A percentile compares a stretch with the other conserved stretches of the same genome.
phyloP scores from a whole-genome alignment of 768 basidiomycete genomes.

The Suillus clintonianus region DNA sequence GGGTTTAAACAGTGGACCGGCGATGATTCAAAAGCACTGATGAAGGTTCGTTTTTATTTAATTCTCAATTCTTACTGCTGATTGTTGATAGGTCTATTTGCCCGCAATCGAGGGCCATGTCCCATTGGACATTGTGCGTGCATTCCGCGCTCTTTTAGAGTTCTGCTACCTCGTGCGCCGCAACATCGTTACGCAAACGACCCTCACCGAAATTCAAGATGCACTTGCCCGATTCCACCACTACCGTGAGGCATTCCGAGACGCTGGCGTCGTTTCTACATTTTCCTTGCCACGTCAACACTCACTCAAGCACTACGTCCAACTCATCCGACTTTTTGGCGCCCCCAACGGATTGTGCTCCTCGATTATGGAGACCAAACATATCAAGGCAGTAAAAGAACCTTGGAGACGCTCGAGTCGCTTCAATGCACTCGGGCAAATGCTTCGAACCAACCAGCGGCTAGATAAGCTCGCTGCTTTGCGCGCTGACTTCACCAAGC shows the following conservation, averaged over 20 bases:
- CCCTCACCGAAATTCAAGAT: too few relatives aligned
- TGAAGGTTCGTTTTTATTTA: not conserved
- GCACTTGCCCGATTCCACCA: too few relatives aligned
- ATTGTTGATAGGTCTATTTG: too few relatives aligned
- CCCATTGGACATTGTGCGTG: not conserved
- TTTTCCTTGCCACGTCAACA: constrained; percentile 14
- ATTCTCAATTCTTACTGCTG: too few relatives aligned
- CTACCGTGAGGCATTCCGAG: too few relatives aligned
- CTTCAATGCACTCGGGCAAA: constrained; percentile 35
- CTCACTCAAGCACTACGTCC: constrained; percentile 16
- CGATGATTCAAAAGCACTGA: not conserved
- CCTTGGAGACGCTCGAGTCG: constrained; percentile 36
- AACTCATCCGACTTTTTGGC: constrained; percentile 18
- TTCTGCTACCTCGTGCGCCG: constrained; percentile 7
- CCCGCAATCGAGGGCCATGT: constrained; percentile 6
- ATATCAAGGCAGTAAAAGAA: constrained; percentile 23
- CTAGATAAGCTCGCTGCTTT: constrained; percentile 29
- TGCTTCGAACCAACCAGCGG: constrained; percentile 25
- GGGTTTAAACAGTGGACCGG: not conserved
- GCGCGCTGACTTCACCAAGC: constrained; percentile 16
- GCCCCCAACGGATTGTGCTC: constrained; percentile 21
- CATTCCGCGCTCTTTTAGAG: constrained; percentile 29
- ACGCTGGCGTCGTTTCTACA: too few relatives aligned
- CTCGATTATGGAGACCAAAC: constrained; percentile 20
- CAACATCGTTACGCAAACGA: too few relatives aligned